Evolutionary conservation across 1,284 basidiomycete genomes (phyloP), one percentile per base, ranked within the genome.

Genomic region (Peniophora sp.): DNA sequence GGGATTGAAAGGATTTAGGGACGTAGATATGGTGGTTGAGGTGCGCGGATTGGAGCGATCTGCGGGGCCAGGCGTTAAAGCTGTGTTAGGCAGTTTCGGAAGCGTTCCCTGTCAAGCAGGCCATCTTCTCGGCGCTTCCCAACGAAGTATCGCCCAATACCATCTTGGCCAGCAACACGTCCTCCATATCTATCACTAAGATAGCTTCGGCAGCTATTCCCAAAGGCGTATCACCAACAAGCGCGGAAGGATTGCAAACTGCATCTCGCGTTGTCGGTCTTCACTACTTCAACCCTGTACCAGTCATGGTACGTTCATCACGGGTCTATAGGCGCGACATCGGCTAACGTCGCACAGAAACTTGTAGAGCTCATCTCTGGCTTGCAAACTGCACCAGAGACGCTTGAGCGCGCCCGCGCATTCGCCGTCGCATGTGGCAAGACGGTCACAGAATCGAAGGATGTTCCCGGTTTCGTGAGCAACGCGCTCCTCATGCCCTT

Each of bases 281-380:
- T 42, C 94, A 97, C 68, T 97, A 95, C 72, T 97, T 97, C 73
- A 97, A 97, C 64, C 94, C 94, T 3, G 92, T 95, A 2, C 91
- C 91, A 3, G 88, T 94, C 37, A 97, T 97, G 92, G 88, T 87
- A 59, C 52, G 75, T 11, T 53, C n/a, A n/a, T 15, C n/a, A 9
- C 20, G 10, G 20, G 22, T 9, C 9, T 20, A 43, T n/a, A 14
- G 18, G 20, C 18, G 14, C 18, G 14, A 20, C 12, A 43, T 10
- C 1, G 10, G 20, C 43, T 22, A 20, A 23, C 23, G 6, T n/a
- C 24, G 48, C 27, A 44, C 51, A 94, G 92, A 89, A 88, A 83
- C 73, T 96, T 3, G 90, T 93, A 20, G 95, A 97, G 66, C 72
- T 97, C 17, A 96, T 98, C 51, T 85, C 94, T 2, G 94, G 88